Evolutionary conservation across 2,329 filamentous ascomycete species (phyloP), one percentile per base, ranked within the genome.

Genomic region (Fusarium sp.): DNA sequence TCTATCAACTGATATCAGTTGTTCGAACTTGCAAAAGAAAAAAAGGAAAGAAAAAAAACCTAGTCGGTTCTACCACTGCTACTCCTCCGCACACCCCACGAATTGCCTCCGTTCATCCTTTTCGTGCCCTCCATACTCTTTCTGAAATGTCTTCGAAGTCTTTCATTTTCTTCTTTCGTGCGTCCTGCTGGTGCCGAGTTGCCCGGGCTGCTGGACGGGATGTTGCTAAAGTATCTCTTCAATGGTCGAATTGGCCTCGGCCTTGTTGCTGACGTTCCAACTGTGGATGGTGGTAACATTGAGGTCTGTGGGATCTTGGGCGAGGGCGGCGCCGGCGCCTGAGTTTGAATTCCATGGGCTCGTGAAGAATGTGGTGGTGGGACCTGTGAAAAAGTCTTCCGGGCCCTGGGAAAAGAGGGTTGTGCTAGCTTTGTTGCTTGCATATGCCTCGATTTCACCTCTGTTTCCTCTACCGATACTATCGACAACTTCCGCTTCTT

Each of bases 101-200:
- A 14, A 24, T 33, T 55, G 13, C 41, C n/a, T n/a, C 56, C 61
- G 8, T 54, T 62, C n/a, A 58, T 53, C 20, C 52, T 52, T 20
- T 56, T 63, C 14, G 50, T 53, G 2, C 66, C 32, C 14, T 24
- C 55, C 20, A 54, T 67, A 20, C 62, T 71, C 45, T 67, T 74
- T 32, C 72, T 62, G 55, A 78, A 74, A 54, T 75, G 71, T 32
- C 75, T 73, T 19, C 70, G 61, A 28, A 78, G 58, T 20, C 69
- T 71, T 2, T 56, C 72, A 37, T 67, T 62, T 35, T 76, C 67
- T 44, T 74, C 73, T 8, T 52, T 59, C 20, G 71, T 65, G 19
- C 70, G 62, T 30, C 56, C 53, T 20, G 49, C 52, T 15, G 56
- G 60, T 8, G 61, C 69, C 35, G 65, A 43, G 19, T 52, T 60